Evolutionary conservation across 176 grass and related monocot species (phyloP).

Genomic region (Eleusine indica): DNA sequence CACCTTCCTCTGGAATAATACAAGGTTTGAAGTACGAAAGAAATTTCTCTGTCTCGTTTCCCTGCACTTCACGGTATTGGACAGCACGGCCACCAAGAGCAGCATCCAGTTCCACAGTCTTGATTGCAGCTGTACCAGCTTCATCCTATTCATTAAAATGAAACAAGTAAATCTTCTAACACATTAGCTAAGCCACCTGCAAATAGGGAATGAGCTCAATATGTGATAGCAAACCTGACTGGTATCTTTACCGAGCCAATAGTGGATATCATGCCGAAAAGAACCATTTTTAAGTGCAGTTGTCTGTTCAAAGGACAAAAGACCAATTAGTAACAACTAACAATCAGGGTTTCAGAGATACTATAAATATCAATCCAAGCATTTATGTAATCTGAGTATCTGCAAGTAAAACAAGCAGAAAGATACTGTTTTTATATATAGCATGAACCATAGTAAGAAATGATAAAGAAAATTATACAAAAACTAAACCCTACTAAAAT

Average conservation of each 20-base stretch:
- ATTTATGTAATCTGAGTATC: background rate
- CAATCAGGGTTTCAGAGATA: slow-evolving; percentile 22
- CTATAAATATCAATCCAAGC: slow-evolving; percentile 20
- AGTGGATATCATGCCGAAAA: slow-evolving; percentile 88
- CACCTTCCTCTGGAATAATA: slow-evolving; percentile 94
- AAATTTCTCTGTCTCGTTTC: slow-evolving; percentile 96
- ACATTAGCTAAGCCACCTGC: slow-evolving; percentile 13
- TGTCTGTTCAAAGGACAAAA: slow-evolving; percentile 60
- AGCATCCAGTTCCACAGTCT: slow-evolving; percentile 95
- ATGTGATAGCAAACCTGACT: slow-evolving; percentile 69
- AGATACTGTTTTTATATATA: slow-evolving; percentile 10
- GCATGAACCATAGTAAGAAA: slow-evolving; percentile 25
- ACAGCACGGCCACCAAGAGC: slow-evolving; percentile 91
- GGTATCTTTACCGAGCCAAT: slow-evolving; percentile 99
- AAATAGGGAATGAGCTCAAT: slow-evolving; percentile 21
- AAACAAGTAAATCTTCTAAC: slow-evolving; percentile 30
- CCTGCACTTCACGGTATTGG: slow-evolving; percentile 97
- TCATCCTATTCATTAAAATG: slow-evolving; percentile 74
- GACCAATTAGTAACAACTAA: slow-evolving; percentile 18
- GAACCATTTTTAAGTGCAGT: slow-evolving; percentile 88
- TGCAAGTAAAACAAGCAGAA: slow-evolving; percentile 23
- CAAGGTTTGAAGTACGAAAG: slow-evolving; percentile 99
- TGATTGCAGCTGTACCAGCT: slow-evolving; percentile 91
- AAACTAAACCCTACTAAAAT: slow-evolving; percentile 28
- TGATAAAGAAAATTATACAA: background rate